Evolutionary conservation across 306 rosid genomes (phyloP), one percentile per base, ranked within the genome.

Genomic region (Clitoria ternatea): DNA sequence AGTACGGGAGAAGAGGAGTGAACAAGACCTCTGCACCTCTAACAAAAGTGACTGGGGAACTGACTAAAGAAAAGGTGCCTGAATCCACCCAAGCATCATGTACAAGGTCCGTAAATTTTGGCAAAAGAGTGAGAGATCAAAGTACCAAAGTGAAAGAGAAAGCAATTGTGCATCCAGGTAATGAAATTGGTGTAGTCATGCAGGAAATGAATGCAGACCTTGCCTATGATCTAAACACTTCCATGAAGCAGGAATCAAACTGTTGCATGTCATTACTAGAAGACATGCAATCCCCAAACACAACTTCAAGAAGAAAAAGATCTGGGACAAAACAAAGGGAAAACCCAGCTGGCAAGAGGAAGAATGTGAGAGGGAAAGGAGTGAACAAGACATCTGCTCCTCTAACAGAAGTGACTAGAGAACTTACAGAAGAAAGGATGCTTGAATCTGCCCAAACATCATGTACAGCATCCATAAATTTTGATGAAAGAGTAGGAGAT

Each of bases 41-140:
- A 32, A 66, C 66, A 29, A 75, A 79, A 68, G 72, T 63, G 39
- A 62, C 60, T 14, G 66, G 66, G 36, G 69, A 71, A 36, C 11
- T 44, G 66, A 19, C 64, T 18, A 71, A 69, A 45, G 73, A 61
- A 71, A 69, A 47, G 44, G 64, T 54, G 19, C 70, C 14, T n/a
- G 54, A 76, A 53, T 55, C 77, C 29, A 55, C 76, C 13, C 83
- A 66, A 76, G 82, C 64, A 70, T 74, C 91, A n/a, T 78, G 89
- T 61, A 76, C 64, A 43, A 76, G 62, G 82, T 66, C 69, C 9
- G 4, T 47, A 47, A 32, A 45, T 60, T 72, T 61, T 47, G 77
- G 61, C 13, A 35, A 7, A 39, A 77, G 36, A 64, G 52, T 40
- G 19, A 79, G 39, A 79, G 72, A 69, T 54, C 78, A 76, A 60